These are phyloP conservation scores for Acer saccharum DNA, from an alignment of 345 rosid genomes.

Conservation along the genomic window DNA sequence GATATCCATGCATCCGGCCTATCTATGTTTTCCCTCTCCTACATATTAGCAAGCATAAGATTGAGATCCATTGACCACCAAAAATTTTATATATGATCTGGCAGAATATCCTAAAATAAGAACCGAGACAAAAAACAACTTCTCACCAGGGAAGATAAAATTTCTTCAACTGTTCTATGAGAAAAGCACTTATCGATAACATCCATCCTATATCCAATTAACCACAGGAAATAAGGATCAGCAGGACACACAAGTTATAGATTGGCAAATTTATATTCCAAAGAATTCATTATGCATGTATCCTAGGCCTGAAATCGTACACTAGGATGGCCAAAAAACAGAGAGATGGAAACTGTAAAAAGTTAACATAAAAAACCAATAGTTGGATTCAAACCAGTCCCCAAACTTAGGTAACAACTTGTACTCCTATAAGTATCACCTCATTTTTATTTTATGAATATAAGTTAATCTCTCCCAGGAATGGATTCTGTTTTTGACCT, in stretches of 20 bases:
- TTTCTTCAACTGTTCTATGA: constrained; percentile 72
- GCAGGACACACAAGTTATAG: not conserved
- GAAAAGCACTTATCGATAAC: constrained; percentile 79
- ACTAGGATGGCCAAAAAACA: not conserved
- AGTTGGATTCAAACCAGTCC: not conserved
- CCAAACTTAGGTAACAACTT: not conserved
- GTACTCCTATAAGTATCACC: not conserved
- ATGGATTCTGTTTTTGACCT: not conserved
- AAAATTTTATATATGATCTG: not conserved
- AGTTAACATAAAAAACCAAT: not conserved
- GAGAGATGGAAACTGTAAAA: not conserved
- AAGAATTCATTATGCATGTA: not conserved
- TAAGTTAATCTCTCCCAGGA: not conserved
- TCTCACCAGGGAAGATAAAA: constrained; percentile 81
- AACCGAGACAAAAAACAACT: not conserved
- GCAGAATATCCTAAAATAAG: constrained; percentile 15
- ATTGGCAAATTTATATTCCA: constrained; percentile 2
- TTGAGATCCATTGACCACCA: constrained; percentile 11
- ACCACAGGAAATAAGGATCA: constrained; percentile 1
- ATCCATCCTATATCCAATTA: constrained; percentile 58
- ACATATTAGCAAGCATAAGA: constrained; percentile 14
- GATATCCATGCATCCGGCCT: constrained; percentile 59
- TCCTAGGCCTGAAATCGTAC: not conserved
- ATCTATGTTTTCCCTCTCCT: constrained; percentile 60
- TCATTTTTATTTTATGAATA: not conserved